phyloP scores from a whole-genome alignment of 495 filamentous ascomycete species.

The Podospora conica region DNA sequence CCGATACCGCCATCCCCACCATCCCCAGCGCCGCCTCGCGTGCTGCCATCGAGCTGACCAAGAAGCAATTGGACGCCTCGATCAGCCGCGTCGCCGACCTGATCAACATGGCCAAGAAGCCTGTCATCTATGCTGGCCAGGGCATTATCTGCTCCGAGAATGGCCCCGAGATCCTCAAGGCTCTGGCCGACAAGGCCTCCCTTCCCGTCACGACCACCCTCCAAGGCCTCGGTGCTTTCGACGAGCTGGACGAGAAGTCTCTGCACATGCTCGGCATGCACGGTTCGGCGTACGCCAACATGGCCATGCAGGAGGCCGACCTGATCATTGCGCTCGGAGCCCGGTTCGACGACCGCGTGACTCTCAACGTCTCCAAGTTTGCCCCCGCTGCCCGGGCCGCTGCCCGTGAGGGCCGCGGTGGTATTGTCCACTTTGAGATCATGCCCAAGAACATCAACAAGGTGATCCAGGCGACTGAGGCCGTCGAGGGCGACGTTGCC shows the following conservation, averaged over 20 bases:
- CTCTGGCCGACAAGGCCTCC: constrained; percentile 64
- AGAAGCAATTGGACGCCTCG: constrained; percentile 52
- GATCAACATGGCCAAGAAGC: constrained; percentile 69
- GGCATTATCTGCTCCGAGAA: constrained; percentile 59
- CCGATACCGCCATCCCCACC: constrained; percentile 54
- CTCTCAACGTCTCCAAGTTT: constrained; percentile 56
- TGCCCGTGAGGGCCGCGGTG: constrained; percentile 62
- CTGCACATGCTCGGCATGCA: constrained; percentile 84
- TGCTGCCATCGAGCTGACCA: constrained; percentile 53
- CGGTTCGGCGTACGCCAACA: constrained; percentile 71
- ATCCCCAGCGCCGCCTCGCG: constrained; percentile 65
- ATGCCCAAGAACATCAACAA: constrained; percentile 88
- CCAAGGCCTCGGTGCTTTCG: constrained; percentile 70
- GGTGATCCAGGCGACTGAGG: constrained; percentile 75
- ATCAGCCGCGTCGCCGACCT: constrained; percentile 59
- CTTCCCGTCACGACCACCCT: constrained; percentile 76
- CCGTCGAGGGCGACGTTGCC: constrained; percentile 67
- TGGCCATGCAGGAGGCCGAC: constrained; percentile 73
- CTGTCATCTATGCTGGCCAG: constrained; percentile 70
- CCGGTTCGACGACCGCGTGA: constrained; percentile 77
- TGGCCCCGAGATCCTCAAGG: constrained; percentile 59
- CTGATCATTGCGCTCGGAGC: constrained; percentile 70
- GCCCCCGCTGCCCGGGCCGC: constrained; percentile 62
- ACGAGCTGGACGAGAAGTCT: constrained; percentile 69
- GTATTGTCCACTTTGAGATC: constrained; percentile 77